Conservation (phyloP, 208 protist genomes). For the Acanthamoeba polyphaga region DNA sequence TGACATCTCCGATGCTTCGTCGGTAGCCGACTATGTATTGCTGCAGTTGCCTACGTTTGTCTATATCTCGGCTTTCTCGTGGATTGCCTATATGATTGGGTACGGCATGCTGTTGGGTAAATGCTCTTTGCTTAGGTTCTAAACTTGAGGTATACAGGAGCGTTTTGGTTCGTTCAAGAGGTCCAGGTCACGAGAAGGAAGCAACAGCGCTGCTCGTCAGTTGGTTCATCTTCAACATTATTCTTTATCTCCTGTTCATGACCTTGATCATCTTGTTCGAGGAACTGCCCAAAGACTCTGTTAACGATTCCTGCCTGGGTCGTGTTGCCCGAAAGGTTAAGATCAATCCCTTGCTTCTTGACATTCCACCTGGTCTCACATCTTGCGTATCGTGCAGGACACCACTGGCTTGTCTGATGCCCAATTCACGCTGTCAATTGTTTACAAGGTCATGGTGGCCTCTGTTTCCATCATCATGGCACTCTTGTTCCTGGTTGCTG, state of each 20-base stretch:
- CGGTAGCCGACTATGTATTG: background rate
- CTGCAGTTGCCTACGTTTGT: background rate
- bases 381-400: background rate
- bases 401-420: background rate
- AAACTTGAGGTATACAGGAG: background rate
- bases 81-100: background rate
- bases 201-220: background rate
- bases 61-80: background rate
- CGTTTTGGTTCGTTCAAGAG: background rate
- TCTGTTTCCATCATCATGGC: background rate
- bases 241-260: background rate
- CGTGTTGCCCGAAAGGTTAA: background rate
- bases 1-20: background rate
- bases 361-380: background rate
- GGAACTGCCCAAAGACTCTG: background rate
- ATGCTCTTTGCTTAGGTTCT: too few relatives aligned
- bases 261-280: background rate
- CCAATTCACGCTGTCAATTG: background rate
- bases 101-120: background rate
- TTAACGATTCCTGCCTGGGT: background rate
- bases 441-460: background rate
- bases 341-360: background rate
- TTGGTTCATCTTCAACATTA: background rate
- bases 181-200: background rate
- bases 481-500: background rate